phyloP scores from a whole-genome alignment of 2,329 filamentous ascomycete genomes.

The Verticillium tricorpus region DNA sequence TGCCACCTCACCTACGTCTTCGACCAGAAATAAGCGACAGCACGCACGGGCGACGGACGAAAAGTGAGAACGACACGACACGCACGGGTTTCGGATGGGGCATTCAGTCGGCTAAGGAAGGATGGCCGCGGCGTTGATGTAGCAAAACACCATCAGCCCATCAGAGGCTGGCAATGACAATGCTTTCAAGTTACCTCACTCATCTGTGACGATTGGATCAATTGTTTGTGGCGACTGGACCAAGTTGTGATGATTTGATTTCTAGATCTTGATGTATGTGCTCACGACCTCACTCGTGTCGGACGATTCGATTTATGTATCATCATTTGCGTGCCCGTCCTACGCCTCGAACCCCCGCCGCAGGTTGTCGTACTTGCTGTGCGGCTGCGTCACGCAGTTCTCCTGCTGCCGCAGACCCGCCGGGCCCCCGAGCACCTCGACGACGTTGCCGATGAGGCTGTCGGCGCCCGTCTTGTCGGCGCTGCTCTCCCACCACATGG shows the following conservation, averaged over 20 bases:
- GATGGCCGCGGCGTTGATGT: conserved; percentile 37
- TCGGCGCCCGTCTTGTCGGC: conserved; percentile 62
- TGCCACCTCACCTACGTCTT: conserved; percentile 73
- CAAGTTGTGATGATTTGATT: no score
- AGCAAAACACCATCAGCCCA: conserved; percentile 33
- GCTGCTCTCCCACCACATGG: conserved; percentile 98
- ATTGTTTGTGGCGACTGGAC: no score
- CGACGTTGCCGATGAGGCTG: conserved; percentile 66
- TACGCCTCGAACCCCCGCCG: conserved; percentile 43
- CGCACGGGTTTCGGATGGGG: background rate
- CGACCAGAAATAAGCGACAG: conserved; percentile 54
- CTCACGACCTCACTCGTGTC: no score
- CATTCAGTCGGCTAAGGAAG: conserved; percentile 18
- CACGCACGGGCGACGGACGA: conserved; percentile 5
- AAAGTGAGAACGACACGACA: conserved; percentile 5
- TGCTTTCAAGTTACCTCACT: conserved; percentile 4
- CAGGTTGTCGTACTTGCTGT: conserved; percentile 68
- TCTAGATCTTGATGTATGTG: no score
- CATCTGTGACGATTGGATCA: background rate
- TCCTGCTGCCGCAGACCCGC: conserved; percentile 41
- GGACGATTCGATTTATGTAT: no score
- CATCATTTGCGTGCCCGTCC: no score
- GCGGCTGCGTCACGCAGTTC: conserved; percentile 61
- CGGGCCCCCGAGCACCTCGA: conserved; percentile 53
- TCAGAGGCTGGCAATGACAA: conserved; percentile 18